phyloP scores from a whole-genome alignment of 1,284 basidiomycete species.

The Flammula alnicola region DNA sequence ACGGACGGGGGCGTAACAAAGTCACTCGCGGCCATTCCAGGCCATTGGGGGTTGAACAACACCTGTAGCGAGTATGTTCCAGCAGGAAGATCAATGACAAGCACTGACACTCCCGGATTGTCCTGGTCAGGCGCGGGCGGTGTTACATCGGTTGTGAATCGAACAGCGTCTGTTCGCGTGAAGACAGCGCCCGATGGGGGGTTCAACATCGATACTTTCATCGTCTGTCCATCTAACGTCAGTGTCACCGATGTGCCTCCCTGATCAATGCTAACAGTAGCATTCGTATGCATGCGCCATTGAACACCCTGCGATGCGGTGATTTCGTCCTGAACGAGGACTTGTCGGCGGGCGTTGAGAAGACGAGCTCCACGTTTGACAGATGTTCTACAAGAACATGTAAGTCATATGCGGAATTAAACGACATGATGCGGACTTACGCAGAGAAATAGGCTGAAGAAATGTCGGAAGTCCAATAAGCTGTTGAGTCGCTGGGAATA shows the following conservation, averaged over 20 bases:
- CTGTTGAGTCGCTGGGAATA: slow-evolving; percentile 73
- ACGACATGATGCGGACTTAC: slow-evolving; percentile 5
- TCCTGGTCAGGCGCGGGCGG: slow-evolving; percentile 71
- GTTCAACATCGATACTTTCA: slow-evolving; percentile 63
- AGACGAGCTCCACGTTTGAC: slow-evolving; percentile 88
- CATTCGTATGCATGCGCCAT: slow-evolving; percentile 97
- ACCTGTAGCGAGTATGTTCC: slow-evolving; percentile 79
- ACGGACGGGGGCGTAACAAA: slow-evolving; percentile 73
- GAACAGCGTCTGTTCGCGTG: slow-evolving; percentile 48
- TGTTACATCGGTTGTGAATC: slow-evolving; percentile 66
- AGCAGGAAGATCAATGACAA: slow-evolving; percentile 75
- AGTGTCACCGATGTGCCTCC: slow-evolving; percentile 67
- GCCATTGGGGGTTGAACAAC: slow-evolving; percentile 89
- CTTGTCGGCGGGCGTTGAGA: slow-evolving; percentile 87
- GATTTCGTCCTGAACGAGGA: slow-evolving; percentile 92
- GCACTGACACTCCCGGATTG: slow-evolving; percentile 82
- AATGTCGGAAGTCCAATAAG: slow-evolving; percentile 85
- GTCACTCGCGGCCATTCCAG: slow-evolving; percentile 67
- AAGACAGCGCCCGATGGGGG: slow-evolving; percentile 66
- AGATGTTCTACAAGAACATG: slow-evolving; percentile 44
- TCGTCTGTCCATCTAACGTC: slow-evolving; percentile 62
- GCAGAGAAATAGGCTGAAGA: slow-evolving; percentile 71
- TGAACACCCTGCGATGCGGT: slow-evolving; percentile 60
- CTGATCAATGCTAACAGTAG: slow-evolving; percentile 35
- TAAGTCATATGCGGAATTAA: slow-evolving; percentile 3